Evolutionary conservation across 2,329 filamentous ascomycete species (phyloP), one percentile per base, ranked within the genome.

Genomic region (Botrytis paeoniae): DNA sequence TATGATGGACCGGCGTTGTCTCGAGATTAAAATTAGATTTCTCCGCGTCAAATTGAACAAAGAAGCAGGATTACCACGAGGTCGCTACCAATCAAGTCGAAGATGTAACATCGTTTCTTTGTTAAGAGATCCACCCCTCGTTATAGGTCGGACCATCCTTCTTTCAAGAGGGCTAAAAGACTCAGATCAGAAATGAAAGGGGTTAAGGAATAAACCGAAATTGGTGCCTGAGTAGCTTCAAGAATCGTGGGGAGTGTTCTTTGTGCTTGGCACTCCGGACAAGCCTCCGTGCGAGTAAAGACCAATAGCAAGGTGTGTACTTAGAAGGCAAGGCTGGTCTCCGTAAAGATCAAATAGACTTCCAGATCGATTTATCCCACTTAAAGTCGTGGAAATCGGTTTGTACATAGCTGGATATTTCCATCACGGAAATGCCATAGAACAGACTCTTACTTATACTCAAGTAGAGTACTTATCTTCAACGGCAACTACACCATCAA

Each of bases 11-110:
- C 4, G 7, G 51, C 14, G 22, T 61, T 60, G n/a, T 60, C 66
- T 69, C 12, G 54, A 45, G 39, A 43, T 43, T 60, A 54, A 71
- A 43, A 65, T 65, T 71, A 71, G 60, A 66, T 69, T 35, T 61
- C 12, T 57, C 18, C 18, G 39, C 39, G 16, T 22, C 48, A n/a
- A 16, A 9, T 41, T 32, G 10, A 25, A 70, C 69, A 70, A 70
- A 70, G 69, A 22, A 51, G 62, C 48, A 5, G 14, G 37, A 51
- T 9, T 70, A 51, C 18, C 57, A 62, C 29, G 35, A 64, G 41
- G 10, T 68, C 48, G 29, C 35, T 41, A 29, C 48, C 35, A 54
- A 68, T 57, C 14, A 68, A 57, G 48, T 57, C 35, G 8, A 48
- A 68, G 48, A 57, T 68, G 25, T 29, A 68, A 14, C 25, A 68